Conservation (phyloP, 2,329 filamentous ascomycete genomes). For the Nemania serpens region DNA sequence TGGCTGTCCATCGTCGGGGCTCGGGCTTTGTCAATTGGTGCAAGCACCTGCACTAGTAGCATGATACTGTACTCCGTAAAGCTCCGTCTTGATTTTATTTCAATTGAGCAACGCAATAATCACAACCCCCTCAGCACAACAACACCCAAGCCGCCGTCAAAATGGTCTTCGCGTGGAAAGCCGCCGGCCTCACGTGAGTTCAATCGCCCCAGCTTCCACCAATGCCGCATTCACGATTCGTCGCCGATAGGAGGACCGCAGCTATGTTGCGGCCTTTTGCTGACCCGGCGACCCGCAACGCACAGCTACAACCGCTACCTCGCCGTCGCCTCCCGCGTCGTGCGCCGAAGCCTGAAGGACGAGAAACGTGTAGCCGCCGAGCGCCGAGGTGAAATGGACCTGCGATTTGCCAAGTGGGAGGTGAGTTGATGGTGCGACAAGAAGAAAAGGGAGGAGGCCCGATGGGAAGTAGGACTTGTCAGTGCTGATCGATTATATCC, state of each 20-base stretch:
- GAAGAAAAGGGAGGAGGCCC: not conserved
- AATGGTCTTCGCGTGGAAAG: conserved; percentile 99
- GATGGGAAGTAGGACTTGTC: conserved; percentile 21
- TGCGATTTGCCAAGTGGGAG: conserved; percentile 94
- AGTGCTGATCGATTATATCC: conserved; percentile 42
- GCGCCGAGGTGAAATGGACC: conserved; percentile 85
- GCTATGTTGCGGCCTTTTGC: conserved; percentile 33
- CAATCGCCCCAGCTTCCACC: conserved; percentile 23
- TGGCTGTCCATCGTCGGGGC: conserved; percentile 16
- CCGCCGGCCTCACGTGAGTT: conserved; percentile 91
- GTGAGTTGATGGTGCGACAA: conserved; percentile 58
- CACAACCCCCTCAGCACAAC: conserved; percentile 33
- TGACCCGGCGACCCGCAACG: conserved; percentile 40
- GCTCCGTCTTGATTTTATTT: conserved; percentile 36
- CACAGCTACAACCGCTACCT: conserved; percentile 99
- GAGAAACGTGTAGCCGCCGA: conserved; percentile 86
- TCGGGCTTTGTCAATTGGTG: conserved; percentile 15
- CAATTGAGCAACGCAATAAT: conserved; percentile 40
- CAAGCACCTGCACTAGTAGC: not conserved
- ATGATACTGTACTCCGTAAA: conserved; percentile 15
- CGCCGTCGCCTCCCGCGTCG: conserved; percentile 88
- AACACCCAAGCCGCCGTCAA: conserved; percentile 56
- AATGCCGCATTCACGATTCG: conserved; percentile 10
- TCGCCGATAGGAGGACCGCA: not conserved
- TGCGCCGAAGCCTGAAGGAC: conserved; percentile 97